Base-by-base conservation (phyloP, 2,329 filamentous ascomycete species). In the Neopestalotiopsis sp. region DNA sequence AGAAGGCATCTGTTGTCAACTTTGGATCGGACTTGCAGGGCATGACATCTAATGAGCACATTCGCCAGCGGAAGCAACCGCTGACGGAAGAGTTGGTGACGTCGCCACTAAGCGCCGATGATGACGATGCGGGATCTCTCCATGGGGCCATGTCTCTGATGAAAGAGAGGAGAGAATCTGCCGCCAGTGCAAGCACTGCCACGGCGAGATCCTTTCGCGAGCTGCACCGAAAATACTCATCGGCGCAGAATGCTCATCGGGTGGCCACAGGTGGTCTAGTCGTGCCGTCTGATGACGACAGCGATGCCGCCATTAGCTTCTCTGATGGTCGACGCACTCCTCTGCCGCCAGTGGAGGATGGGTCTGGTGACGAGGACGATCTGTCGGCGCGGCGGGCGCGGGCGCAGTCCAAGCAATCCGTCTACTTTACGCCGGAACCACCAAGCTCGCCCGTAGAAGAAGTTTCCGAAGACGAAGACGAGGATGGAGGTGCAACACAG, bases 1-100 rank as follows among this genome's bases (percentile, higher is more conserved):
- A 98, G 84, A 98, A 99, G 81, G 96, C 96, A 2, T 97, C 94
- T 1, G 93, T 99, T 68, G 94, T 99, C 73, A 97, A 94, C n/a
- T 97, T 99, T 78, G 94, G 95, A 9, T 90, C 91, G n/a, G 95
- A 97, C 74, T 91, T 97, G 83, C 91, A 95, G 75, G 91, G 88
- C 69, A 89, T 95, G 81, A 87, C 91, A 0, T 87, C 90, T 0
- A 93, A 95, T 70, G 92, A 95, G 75, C 89, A 91, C 49, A 82
- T 94, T 57, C 88, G 90, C 68, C 83, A 91, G 63, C 87, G 90
- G 67, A 92, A 88, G 72, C 81, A 83, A 58, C 79, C 82, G 5
- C 82, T 84, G 61, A 81, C 80, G 61, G 79, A 81, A 59, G 82
- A 83, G 38, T 76, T 81, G 74, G 77, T n/a, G 9, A 71, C 76